Conservation (phyloP, 164 flowering plant genomes). For the Magnolia sinica region DNA sequence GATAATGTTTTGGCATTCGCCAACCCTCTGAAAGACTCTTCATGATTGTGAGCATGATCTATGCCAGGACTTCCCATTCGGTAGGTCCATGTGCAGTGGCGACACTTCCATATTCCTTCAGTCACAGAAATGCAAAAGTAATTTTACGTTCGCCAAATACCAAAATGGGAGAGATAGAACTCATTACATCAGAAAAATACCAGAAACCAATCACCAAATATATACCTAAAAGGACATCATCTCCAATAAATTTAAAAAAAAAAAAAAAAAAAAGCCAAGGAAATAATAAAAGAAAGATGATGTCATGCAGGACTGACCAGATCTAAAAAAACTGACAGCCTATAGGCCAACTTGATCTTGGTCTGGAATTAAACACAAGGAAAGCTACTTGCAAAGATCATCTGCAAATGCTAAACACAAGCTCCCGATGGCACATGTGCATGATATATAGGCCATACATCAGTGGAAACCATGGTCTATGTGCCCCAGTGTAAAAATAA, state of each 20-base stretch:
- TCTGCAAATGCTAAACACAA: neutral
- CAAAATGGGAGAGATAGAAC: constrained; percentile 12
- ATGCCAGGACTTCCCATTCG: constrained; percentile 24
- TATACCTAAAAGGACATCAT: neutral
- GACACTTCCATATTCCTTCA: constrained; percentile 52
- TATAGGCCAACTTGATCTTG: neutral
- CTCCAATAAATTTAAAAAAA: too few relatives aligned
- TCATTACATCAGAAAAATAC: neutral
- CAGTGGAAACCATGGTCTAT: neutral
- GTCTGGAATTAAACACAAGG: neutral
- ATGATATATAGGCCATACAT: neutral
- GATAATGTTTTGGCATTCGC: constrained; percentile 19
- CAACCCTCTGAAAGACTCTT: constrained; percentile 6
- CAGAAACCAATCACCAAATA: neutral
- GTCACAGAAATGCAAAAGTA: constrained; percentile 16
- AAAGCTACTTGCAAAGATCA: neutral
- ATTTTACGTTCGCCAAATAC: constrained; percentile 12
- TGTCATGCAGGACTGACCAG: neutral
- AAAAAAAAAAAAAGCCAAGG: neutral
- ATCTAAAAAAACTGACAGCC: neutral
- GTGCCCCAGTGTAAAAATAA: neutral
- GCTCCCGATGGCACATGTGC: neutral
- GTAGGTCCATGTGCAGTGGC: constrained; percentile 39
- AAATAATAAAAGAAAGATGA: neutral
- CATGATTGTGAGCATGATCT: constrained; percentile 18